Base-by-base conservation (phyloP, 225 moss, liverwort and hornwort genomes). In the Bryoerythrophyllum caledonicum region DNA sequence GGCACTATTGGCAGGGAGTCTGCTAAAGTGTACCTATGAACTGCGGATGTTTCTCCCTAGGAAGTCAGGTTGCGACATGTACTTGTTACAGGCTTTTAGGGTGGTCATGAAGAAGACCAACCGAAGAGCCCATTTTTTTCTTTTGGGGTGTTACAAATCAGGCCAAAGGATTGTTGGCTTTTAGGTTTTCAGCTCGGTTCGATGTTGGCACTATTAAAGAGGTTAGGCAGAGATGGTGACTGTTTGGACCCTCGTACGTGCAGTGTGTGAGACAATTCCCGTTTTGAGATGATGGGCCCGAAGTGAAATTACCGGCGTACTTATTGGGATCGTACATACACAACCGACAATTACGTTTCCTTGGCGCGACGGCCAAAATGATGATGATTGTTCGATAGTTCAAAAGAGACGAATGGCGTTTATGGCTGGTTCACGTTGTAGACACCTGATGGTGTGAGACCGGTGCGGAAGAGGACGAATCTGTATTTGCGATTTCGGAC, bases 301-400 rank as follows among this genome's bases (percentile, higher is more conserved):
- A 86, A 84, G 86, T 82, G 84, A 80, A 80, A 73, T 79, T 80
- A 75, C 74, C 57, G 86, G 89, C 84, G 89, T 80, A 79, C 82
- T 77, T 80, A 61, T 82, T 78, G 89, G 84, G 82, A 84, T 84
- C 78, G 84, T 89, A 76, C 87, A 57, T 76, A 80, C 77, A 74
- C 82, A 80, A 68, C 79, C 79, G 83, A 79, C 86, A 88, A 86
- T 80, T 85, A 75, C 74, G 70, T 82, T 79, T 79, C 77, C 6
- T 86, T 88, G 88, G 86, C 86, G 88, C 81, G 86, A 88, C 88
- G 88, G 88, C 88, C 88, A 85, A 88, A 83, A 51, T 78, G 85
- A 86, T 79, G 81, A 83, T 79, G 81, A 83, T 83, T 83, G 79
- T 86, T 86, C 83, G 81, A 86, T 88, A 86, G 88, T 86, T 74